Evolutionary conservation across 495 filamentous ascomycete species (phyloP), one percentile per base, ranked within the genome.

Genomic region (Lasiosphaeriaceae sp.): DNA sequence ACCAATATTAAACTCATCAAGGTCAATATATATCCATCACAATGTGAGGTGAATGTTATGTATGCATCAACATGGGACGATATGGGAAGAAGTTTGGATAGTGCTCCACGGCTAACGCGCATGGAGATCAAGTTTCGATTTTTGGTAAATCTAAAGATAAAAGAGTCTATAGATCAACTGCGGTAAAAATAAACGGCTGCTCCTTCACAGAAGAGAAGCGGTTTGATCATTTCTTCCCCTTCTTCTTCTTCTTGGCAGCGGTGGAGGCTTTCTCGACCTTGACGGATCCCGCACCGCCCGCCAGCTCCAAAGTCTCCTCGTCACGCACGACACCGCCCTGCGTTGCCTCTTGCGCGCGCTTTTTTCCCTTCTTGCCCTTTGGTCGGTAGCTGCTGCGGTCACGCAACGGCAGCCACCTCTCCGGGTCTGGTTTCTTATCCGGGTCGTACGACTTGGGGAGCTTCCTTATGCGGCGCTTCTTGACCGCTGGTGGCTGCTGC

Each of bases 361-460:
- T 89, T 79, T 90, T 92, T 11, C 90, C 90, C 79, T 96, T 97
- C 70, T 85, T 87, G 11, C 92, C 91, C 74, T 95, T 96, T 14
- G 92, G 92, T 49, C 87, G 75, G 73, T 96, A 99, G 44, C 82
- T 86, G 59, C 89, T 95, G 16, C 94, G 80, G 65, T 99, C 94
- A 48, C 86, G 81, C 55, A 97, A 74, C 21, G 94, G 93, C 56
- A 97, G 71, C 94, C 94, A 99, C 48, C 94, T 75, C 72, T 99
- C 95, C 1, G 89, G 86, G 65, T 97, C 94, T 6, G 88, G 77
- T 45, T 81, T 83, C 78, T 91, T 96, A 63, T 74, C 80, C 35
- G 77, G 75, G 31, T 75, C 90, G 63, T 86, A 92, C 64, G 90
- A 82, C 74, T 92, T 92, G 19, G 92, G 91, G 50, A 96, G 76